Conservation (phyloP, 768 basidiomycete species). For the Jaapia argillacea region DNA sequence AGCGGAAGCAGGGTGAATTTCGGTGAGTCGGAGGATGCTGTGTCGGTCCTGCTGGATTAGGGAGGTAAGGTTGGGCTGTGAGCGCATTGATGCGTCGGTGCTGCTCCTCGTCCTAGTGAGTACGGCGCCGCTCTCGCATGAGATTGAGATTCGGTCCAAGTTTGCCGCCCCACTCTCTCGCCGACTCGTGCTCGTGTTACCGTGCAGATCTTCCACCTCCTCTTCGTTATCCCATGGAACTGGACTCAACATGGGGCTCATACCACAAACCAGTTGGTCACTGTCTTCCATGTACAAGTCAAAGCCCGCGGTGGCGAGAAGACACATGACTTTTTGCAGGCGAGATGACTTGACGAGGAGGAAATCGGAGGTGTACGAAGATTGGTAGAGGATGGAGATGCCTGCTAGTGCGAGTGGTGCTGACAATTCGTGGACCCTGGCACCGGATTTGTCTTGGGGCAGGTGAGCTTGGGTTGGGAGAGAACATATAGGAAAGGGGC, state of each 20-base stretch:
- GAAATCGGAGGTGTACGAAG: conserved; percentile 42
- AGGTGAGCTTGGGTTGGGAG: background rate
- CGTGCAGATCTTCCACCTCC: background rate
- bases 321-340: conserved; percentile 49
- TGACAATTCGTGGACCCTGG: conserved; percentile 67
- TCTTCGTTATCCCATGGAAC: background rate
- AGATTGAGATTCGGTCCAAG: too few relatives aligned
- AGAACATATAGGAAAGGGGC: conserved; percentile 11
- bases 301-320: conserved; percentile 54
- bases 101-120: conserved; percentile 38
- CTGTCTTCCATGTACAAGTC: conserved; percentile 34
- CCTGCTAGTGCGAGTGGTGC: conserved; percentile 67
- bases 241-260: background rate
- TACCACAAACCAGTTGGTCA: conserved; percentile 12
- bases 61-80: background rate
- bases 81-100: conserved; percentile 20
- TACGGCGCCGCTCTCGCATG: conserved; percentile 29
- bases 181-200: background rate
- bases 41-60: background rate
- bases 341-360: conserved; percentile 57
- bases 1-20: background rate
- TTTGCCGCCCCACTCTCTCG: conserved; percentile 3
- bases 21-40: background rate
- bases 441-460: conserved; percentile 51
- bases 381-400: conserved; percentile 76